A percentile compares a stretch with the other conserved stretches of the same genome.
Conservation (phyloP, 176 grass and related monocot species). For the Carex kokanica region DNA sequence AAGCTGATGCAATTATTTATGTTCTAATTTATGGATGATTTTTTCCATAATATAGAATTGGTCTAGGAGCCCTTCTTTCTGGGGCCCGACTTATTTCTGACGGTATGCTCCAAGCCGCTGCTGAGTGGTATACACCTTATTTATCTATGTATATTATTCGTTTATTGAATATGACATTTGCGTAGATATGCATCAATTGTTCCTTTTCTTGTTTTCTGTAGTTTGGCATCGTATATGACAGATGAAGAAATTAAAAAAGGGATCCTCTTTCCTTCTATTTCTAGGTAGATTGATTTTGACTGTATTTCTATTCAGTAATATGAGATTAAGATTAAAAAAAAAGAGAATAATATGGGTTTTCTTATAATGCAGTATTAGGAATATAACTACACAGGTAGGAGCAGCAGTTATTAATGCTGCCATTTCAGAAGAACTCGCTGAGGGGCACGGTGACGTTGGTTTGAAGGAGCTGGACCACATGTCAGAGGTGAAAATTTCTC, state of each 20-base stretch:
- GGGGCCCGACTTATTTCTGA: slow-evolving; percentile 85
- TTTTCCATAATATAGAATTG: slow-evolving; percentile 60
- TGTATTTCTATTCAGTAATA: background rate
- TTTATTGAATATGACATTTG: background rate
- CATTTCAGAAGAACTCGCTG: slow-evolving; percentile 76
- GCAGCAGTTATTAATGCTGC: slow-evolving; percentile 59
- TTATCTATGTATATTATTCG: background rate
- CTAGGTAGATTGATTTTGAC: slow-evolving; percentile 45
- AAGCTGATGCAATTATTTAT: background rate
- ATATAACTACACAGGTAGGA: slow-evolving; percentile 79
- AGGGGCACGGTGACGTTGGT: slow-evolving; percentile 52
- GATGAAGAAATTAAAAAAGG: slow-evolving; percentile 84
- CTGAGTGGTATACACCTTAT: slow-evolving; percentile 64
- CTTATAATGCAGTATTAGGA: slow-evolving; percentile 62
- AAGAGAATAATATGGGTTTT: background rate
- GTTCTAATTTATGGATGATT: slow-evolving; percentile 26
- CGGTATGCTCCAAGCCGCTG: slow-evolving; percentile 83
- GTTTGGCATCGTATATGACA: slow-evolving; percentile 93
- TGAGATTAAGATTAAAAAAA: background rate
- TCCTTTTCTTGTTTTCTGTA: slow-evolving; percentile 32
- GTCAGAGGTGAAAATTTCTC: slow-evolving; percentile 57
- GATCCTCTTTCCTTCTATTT: slow-evolving; percentile 74
- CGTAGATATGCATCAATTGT: background rate
- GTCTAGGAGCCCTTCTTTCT: slow-evolving; percentile 95
- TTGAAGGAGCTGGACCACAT: slow-evolving; percentile 58